Percentiles rank a stretch among this genome's conserved stretches.
Evolutionary conservation across 352 stramenopile species (phyloP).

Genomic region (Saprolegnia diclina): DNA sequence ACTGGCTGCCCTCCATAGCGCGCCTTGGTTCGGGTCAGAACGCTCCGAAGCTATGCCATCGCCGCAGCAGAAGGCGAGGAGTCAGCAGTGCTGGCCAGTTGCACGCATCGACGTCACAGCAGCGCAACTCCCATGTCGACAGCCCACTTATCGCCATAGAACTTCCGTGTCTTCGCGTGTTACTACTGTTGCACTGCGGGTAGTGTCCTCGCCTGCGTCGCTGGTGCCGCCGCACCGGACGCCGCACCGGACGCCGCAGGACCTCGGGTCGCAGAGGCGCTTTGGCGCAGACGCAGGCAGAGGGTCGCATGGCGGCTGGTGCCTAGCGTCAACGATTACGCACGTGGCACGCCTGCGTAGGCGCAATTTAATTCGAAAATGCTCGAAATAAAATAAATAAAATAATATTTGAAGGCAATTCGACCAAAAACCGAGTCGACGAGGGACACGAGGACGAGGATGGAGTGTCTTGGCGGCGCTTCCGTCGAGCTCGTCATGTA

Average conservation of each 20-base stretch:
- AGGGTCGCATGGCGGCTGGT: not conserved
- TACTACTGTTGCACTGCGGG: not conserved
- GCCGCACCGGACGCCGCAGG: too few relatives aligned
- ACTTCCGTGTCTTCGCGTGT: not conserved
- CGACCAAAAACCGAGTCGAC: not conserved
- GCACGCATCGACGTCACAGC: too few relatives aligned
- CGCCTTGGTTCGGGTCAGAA: not conserved
- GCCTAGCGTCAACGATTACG: not conserved
- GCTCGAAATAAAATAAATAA: not conserved
- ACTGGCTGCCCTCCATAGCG: not conserved
- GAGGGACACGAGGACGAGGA: not conserved
- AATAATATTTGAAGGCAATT: not conserved
- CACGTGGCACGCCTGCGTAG: not conserved
- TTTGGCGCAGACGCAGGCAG: not conserved
- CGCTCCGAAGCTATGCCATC: too few relatives aligned
- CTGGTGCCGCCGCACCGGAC: too few relatives aligned
- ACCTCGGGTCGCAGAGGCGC: too few relatives aligned
- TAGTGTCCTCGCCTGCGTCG: too few relatives aligned
- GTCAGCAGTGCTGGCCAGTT: too few relatives aligned
- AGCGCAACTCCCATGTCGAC: not conserved
- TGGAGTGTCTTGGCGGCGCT: not conserved
- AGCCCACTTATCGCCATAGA: too few relatives aligned
- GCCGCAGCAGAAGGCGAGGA: too few relatives aligned
- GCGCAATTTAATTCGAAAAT: not conserved
- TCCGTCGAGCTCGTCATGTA: constrained; percentile 51